Percentiles rank a stretch among this genome's conserved stretches.
phyloP scores from a whole-genome alignment of 2,329 filamentous ascomycete genomes.

The Ophiostoma novo-ulmi region DNA sequence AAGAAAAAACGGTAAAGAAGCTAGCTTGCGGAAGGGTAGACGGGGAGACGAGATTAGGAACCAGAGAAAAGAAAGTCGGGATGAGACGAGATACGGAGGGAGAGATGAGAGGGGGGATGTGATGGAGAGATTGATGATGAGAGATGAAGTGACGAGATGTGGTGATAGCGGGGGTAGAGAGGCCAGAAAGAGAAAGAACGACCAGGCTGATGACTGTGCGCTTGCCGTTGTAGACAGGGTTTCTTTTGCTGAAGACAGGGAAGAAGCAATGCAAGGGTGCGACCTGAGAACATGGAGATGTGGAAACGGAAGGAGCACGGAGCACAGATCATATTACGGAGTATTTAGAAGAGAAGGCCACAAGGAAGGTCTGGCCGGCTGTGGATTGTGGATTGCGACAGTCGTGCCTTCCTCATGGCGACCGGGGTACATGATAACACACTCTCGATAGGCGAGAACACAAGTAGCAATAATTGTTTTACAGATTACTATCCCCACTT shows the following conservation, averaged over 20 bases:
- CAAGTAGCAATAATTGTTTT: slow-evolving; percentile 3
- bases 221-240: slow-evolving; percentile 3
- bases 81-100: slow-evolving; percentile 2
- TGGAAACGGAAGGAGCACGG: slow-evolving; percentile 11
- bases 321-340: slow-evolving; percentile 4
- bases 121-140: neutral
- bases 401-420: slow-evolving; percentile 5
- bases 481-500: slow-evolving; percentile 1
- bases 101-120: slow-evolving; percentile 10
- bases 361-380: slow-evolving; percentile 10
- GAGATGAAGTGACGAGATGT: neutral
- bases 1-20: slow-evolving; percentile 1
- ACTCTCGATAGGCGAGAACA: neutral
- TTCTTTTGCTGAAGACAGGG: neutral
- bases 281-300: neutral
- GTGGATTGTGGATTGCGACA: neutral
- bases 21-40: neutral
- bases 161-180: slow-evolving; percentile 1
- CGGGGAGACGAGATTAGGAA: slow-evolving; percentile 1
- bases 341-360: neutral
- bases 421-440: slow-evolving; percentile 9
- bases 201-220: neutral
- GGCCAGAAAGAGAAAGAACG: slow-evolving; percentile 16
- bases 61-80: neutral
- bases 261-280: slow-evolving; percentile 3